Conservation (phyloP, 345 rosid genomes). For the Schrenkiella parvula region DNA sequence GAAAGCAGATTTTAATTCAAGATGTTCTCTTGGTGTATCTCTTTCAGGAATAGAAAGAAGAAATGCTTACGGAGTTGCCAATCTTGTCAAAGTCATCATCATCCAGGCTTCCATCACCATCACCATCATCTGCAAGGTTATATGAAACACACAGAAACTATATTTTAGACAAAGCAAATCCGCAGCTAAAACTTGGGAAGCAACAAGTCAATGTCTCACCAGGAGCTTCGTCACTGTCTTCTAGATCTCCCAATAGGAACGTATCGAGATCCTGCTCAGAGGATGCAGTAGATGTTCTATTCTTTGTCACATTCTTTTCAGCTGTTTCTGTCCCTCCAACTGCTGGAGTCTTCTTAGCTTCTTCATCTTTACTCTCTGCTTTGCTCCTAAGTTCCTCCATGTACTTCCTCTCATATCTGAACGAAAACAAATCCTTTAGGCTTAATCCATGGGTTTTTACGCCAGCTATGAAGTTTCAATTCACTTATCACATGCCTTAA, state of each 20-base stretch:
- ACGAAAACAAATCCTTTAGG: neutral
- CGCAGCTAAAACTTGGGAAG: neutral
- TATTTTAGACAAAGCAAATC: neutral
- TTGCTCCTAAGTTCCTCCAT: constrained; percentile 66
- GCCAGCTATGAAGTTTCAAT: constrained; percentile 6
- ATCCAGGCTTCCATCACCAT: constrained; percentile 52
- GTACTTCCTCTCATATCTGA: constrained; percentile 67
- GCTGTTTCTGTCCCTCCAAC: constrained; percentile 37
- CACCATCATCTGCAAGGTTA: constrained; percentile 49
- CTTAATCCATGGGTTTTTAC: constrained; percentile 2
- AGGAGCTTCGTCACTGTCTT: constrained; percentile 75
- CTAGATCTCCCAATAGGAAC: constrained; percentile 87
- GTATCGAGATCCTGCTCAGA: constrained; percentile 87
- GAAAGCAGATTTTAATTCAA: neutral
- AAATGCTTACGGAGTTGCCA: constrained; percentile 69
- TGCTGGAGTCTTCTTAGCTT: constrained; percentile 40
- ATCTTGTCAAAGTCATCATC: constrained; percentile 97
- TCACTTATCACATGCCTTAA: constrained; percentile 1
- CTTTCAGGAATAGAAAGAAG: neutral
- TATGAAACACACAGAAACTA: neutral
- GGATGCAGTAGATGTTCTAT: constrained; percentile 49
- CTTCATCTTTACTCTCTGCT: constrained; percentile 57
- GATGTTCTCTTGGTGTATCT: neutral
- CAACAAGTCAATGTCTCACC: constrained; percentile 42
- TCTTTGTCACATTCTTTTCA: constrained; percentile 41